A percentile compares a stretch with the other conserved stretches of the same genome.
phyloP scores from a whole-genome alignment of 805 yeast species.

The Lachancea thermotolerans region DNA sequence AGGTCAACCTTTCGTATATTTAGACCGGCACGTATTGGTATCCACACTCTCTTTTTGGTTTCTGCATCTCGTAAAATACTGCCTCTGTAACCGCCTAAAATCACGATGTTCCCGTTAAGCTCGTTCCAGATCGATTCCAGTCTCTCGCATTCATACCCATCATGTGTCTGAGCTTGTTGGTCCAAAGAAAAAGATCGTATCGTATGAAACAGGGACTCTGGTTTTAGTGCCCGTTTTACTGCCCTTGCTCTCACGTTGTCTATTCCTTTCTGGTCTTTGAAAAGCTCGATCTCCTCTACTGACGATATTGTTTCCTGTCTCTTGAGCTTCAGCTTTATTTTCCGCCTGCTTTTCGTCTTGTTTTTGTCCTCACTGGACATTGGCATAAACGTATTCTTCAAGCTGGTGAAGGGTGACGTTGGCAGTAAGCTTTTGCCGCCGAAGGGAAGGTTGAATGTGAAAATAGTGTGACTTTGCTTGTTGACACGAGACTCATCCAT shows the following conservation, averaged over 20 bases:
- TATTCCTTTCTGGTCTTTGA: constrained; percentile 46
- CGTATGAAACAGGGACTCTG: constrained; percentile 33
- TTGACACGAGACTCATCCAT: constrained; percentile 10
- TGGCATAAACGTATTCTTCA: constrained; percentile 16
- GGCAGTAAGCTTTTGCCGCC: constrained; percentile 29
- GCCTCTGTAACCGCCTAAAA: constrained; percentile 88
- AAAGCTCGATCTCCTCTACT: constrained; percentile 55
- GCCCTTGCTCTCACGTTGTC: constrained; percentile 69
- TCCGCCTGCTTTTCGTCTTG: constrained; percentile 12
- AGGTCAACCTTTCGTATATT: constrained; percentile 64
- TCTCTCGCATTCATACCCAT: constrained; percentile 21
- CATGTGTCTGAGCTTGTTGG: constrained; percentile 17
- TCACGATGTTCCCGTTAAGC: constrained; percentile 69
- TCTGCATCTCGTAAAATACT: constrained; percentile 59
- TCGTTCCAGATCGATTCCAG: constrained; percentile 46
- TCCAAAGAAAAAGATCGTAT: constrained; percentile 16
- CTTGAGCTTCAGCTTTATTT: constrained; percentile 31
- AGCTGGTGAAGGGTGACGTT: constrained; percentile 7
- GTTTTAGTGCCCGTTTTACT: constrained; percentile 52
- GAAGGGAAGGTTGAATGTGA: constrained; percentile 35
- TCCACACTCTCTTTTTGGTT: constrained; percentile 70
- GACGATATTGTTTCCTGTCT: constrained; percentile 56
- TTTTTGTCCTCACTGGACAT: constrained; percentile 9
- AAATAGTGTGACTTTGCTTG: constrained; percentile 27
- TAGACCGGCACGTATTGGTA: constrained; percentile 81